phyloP scores from a whole-genome alignment of 768 basidiomycete species.

The Lactifluus subvellereus region DNA sequence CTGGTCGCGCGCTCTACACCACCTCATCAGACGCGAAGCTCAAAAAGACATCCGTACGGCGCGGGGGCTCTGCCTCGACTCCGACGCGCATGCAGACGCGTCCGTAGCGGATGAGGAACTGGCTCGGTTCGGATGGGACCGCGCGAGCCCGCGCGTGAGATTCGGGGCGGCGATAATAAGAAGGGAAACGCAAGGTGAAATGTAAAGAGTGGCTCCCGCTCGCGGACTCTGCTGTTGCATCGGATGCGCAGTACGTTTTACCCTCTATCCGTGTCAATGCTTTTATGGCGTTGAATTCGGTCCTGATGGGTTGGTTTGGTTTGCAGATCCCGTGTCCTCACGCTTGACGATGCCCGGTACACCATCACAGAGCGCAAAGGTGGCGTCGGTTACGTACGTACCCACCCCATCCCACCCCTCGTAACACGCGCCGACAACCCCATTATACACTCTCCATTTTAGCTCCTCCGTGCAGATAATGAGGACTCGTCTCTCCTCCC shows the following conservation, averaged over 20 bases:
- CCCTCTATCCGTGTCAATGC: neutral
- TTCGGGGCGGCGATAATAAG: constrained; percentile 2
- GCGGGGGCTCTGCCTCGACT: neutral
- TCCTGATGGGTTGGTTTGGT: neutral
- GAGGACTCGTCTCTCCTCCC: neutral
- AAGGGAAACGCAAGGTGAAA: constrained; percentile 11
- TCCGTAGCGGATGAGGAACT: neutral
- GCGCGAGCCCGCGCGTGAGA: constrained; percentile 13
- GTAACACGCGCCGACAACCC: no score
- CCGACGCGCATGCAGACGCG: neutral
- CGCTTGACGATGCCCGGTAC: constrained; percentile 5
- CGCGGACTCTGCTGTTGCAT: neutral
- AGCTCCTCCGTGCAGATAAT: constrained; percentile 3
- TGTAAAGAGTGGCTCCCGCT: constrained; percentile 18
- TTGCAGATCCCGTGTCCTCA: constrained; percentile 12
- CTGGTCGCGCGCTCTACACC: constrained; percentile 7
- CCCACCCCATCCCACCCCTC: neutral
- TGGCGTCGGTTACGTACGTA: constrained; percentile 11
- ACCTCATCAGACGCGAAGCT: constrained; percentile 14
- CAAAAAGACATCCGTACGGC: constrained; percentile 10
- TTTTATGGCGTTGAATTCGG: no score
- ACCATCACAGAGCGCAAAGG: constrained; percentile 10
- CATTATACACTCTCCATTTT: neutral
- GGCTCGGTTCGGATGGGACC: constrained; percentile 15
- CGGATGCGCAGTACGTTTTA: constrained; percentile 3